A percentile compares a stretch with the other conserved stretches of the same genome.
Conservation (phyloP, 495 filamentous ascomycete genomes). For the Cryomyces minteri region DNA sequence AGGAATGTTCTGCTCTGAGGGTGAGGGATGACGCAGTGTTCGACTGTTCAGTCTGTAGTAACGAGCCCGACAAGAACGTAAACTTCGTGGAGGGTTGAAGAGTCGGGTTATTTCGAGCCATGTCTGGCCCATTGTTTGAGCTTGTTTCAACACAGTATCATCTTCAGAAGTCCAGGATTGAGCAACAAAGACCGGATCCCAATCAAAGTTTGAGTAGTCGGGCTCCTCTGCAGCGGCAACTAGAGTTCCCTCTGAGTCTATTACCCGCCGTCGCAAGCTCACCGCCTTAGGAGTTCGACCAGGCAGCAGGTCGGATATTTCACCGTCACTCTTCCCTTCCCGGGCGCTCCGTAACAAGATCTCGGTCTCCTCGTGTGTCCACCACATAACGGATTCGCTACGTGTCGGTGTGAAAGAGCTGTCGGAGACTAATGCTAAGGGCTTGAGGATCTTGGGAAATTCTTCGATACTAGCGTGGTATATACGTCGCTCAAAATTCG, state of each 20-base stretch:
- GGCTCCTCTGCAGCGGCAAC: too few species aligned
- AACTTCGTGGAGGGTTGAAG: too few species aligned
- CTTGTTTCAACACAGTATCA: background rate
- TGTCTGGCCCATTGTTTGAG: too few species aligned
- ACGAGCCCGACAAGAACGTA: too few species aligned
- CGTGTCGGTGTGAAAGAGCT: conserved; percentile 3
- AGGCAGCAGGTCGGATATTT: background rate
- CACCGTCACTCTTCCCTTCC: background rate
- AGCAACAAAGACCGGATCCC: too few species aligned
- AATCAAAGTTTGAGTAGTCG: too few species aligned
- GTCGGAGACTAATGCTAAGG: background rate
- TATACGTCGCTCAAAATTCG: conserved; percentile 60
- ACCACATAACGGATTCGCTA: background rate
- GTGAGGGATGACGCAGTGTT: too few species aligned
- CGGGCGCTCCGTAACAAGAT: background rate
- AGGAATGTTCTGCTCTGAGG: too few species aligned
- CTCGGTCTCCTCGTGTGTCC: background rate
- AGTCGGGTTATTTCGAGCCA: too few species aligned
- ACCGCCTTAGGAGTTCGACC: background rate
- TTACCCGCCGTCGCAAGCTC: background rate
- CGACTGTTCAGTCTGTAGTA: too few species aligned
- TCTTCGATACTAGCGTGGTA: conserved; percentile 58
- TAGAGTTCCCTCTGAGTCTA: background rate
- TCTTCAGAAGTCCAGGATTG: background rate
- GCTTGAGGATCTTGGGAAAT: conserved; percentile 15